Base-by-base conservation (phyloP, 2,329 filamentous ascomycete species). In the Fusarium pininemorale region DNA sequence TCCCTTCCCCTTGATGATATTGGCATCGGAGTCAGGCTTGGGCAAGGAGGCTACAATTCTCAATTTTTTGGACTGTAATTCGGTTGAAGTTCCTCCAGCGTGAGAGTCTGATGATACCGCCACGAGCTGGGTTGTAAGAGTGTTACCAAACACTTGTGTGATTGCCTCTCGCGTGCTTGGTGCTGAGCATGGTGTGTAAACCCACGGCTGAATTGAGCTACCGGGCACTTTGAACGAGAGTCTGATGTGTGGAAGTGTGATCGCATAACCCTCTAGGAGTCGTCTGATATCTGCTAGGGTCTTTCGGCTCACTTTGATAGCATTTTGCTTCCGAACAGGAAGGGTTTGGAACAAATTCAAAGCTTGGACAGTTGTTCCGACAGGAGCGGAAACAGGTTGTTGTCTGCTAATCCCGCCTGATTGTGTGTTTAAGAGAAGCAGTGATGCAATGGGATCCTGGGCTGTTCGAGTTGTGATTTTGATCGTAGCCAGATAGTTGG, bases 291-390 rank as follows among this genome's bases (percentile, higher is more conserved):
- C 89, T 6, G 82, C 80, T 11, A 93, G 79, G 2, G 84, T 87
- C 78, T 89, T 92, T 6, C 84, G 75, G 7, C 87, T 84, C n/a
- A 90, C 85, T 76, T 90, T 92, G 38, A 90, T 72, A 18, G 87
- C 85, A 10, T 85, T 81, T 75, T 91, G 87, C 72, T 87, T 88
- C 39, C 93, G 88, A 13, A 94, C 92, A 0, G 92, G 92, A 26
- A 92, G 79, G 24, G 81, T 81, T 10, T 86, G 83, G 77, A 94
- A 90, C 39, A 95, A 85, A 30, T 88, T 85, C 9, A 84, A 84
- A 22, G 91, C 87, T 56, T 85, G 87, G 38, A 95, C 87, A 4
- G 90, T 92, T 2, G 93, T 95, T 30, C 93, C 93, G n/a, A 91
- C 83, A 0, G 90, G 88, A 55, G 90, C 87, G 10, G 89, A 86